Conservation (phyloP, 148 eudicot genomes). For the Fagopyrum tataricum region DNA sequence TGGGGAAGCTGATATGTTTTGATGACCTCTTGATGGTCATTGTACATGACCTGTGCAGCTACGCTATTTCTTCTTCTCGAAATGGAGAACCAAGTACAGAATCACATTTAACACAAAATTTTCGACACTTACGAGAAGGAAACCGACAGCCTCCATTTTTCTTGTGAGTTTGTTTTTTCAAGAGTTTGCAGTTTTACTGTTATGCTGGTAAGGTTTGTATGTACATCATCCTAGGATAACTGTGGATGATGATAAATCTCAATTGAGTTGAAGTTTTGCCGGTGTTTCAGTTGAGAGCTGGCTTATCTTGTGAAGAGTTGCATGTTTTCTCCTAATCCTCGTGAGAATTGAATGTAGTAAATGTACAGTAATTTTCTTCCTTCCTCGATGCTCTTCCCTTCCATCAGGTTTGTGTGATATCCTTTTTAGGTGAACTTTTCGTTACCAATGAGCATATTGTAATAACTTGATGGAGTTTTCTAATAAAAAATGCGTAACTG, state of each 20-base stretch:
- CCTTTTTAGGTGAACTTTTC: no score
- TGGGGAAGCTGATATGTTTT: conserved; percentile 15
- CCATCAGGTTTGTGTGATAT: no score
- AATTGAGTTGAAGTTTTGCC: not conserved
- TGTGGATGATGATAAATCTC: not conserved
- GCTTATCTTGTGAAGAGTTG: not conserved
- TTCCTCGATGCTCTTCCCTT: not conserved
- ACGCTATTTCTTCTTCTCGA: not conserved
- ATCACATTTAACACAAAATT: not conserved
- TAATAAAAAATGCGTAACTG: no score
- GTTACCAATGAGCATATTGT: no score
- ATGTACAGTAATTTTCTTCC: not conserved
- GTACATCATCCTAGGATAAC: not conserved
- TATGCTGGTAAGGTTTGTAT: not conserved
- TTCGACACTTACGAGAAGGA: not conserved
- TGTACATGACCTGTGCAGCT: not conserved
- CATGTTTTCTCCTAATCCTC: not conserved
- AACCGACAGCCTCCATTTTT: conserved; percentile 9
- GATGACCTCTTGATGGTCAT: not conserved
- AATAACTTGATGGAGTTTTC: no score
- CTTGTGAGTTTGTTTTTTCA: not conserved
- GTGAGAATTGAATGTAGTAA: conserved; percentile 3
- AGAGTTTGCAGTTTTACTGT: not conserved
- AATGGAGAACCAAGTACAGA: not conserved
- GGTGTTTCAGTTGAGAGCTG: not conserved